Evolutionary conservation across 1,284 basidiomycete genomes (phyloP).

Genomic region (Austroboletus niveus): DNA sequence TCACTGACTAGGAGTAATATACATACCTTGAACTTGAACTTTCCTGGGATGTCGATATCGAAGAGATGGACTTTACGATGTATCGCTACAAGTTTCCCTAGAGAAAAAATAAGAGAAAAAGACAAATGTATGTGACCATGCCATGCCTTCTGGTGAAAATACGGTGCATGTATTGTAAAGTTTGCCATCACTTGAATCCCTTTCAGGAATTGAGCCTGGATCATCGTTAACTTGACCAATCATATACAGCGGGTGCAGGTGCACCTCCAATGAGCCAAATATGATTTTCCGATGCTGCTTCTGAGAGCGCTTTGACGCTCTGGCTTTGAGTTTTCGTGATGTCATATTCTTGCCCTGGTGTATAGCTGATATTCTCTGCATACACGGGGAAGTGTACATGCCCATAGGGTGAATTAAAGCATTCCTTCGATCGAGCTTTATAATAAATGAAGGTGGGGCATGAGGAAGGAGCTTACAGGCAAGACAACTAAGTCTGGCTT

Average conservation of each 20-base stretch:
- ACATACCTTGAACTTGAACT: conserved; percentile 91
- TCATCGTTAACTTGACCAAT: not conserved
- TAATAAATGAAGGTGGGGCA: not conserved
- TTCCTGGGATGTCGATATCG: conserved; percentile 97
- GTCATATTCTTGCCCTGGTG: conserved; percentile 56
- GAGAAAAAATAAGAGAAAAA: conserved; percentile 1
- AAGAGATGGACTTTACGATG: conserved; percentile 97
- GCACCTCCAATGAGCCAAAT: conserved; percentile 92
- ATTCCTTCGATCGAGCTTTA: conserved; percentile 59
- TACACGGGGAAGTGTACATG: conserved; percentile 82
- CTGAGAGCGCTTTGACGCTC: conserved; percentile 81
- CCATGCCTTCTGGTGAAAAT: conserved; percentile 81
- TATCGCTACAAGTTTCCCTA: conserved; percentile 82
- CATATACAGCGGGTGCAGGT: conserved; percentile 1
- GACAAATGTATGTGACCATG: not conserved
- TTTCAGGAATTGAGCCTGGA: conserved; percentile 87
- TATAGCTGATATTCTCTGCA: conserved; percentile 76
- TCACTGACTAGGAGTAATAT: not conserved
- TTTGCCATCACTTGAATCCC: conserved; percentile 59
- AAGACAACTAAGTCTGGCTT: conserved; percentile 85
- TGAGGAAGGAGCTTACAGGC: conserved; percentile 56
- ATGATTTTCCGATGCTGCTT: conserved; percentile 76
- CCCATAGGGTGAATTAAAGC: conserved; percentile 98
- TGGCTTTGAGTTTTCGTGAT: conserved; percentile 63
- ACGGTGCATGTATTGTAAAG: conserved; percentile 94